Percentiles rank a stretch among this genome's conserved stretches.
phyloP scores from a whole-genome alignment of 106 monocot species.

The Posidonia australis region DNA sequence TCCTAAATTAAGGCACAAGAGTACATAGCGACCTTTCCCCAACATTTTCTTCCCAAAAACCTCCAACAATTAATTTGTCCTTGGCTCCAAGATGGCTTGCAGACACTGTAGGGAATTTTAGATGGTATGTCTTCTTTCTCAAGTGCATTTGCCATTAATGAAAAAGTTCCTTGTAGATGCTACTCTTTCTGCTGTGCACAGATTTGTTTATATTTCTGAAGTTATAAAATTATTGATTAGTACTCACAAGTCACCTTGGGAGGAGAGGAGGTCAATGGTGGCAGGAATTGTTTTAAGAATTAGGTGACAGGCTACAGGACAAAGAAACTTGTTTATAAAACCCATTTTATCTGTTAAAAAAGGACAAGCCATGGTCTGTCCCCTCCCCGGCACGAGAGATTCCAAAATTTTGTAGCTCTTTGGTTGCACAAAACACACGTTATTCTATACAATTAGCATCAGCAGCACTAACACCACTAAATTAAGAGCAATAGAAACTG shows the following conservation, averaged over 20 bases:
- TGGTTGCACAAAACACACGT: neutral
- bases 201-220: no score
- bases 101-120: slow-evolving; percentile 4
- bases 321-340: neutral
- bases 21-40: neutral
- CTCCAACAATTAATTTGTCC: neutral
- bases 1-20: no score
- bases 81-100: neutral
- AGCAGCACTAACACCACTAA: neutral
- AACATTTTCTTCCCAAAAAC: neutral
- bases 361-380: neutral
- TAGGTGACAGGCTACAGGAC: slow-evolving; percentile 7
- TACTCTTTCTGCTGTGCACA: neutral
- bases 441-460: neutral
- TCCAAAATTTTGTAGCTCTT: neutral
- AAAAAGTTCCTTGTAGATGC: no score
- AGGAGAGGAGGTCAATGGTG: slow-evolving; percentile 8
- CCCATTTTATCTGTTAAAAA: neutral
- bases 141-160: neutral
- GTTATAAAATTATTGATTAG: neutral
- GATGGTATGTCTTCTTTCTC: slow-evolving; percentile 3
- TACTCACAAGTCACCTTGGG: slow-evolving; percentile 1
- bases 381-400: neutral
- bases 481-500: neutral
- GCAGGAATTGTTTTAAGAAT: slow-evolving; percentile 12